A percentile compares a stretch with the other conserved stretches of the same genome.
phyloP scores from a whole-genome alignment of 2,329 filamentous ascomycete genomes.

The Amauroascus niger region DNA sequence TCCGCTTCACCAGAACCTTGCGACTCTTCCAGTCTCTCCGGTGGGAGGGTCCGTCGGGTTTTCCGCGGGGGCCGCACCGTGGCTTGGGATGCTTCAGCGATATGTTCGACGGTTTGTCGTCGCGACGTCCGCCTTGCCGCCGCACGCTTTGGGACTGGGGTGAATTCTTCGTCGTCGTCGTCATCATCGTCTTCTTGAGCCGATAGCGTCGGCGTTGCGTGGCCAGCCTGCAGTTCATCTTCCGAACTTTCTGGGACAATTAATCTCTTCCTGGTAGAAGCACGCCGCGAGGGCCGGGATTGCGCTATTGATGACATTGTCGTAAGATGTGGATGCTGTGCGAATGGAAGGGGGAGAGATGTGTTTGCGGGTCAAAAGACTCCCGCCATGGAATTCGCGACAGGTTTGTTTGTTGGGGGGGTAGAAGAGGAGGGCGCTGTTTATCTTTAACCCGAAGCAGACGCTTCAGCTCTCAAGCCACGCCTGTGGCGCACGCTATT shows the following conservation, averaged over 20 bases:
- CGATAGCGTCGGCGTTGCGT: constrained; percentile 36
- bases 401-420: constrained; percentile 8
- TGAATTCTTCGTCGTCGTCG: constrained; percentile 68
- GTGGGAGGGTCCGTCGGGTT: constrained; percentile 16
- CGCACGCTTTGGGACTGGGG: constrained; percentile 56
- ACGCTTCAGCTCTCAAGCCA: neutral
- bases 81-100: constrained; percentile 38
- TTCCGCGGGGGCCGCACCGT: constrained; percentile 21
- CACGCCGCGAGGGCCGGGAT: constrained; percentile 51
- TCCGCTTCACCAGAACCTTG: constrained; percentile 47
- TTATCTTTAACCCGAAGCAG: constrained; percentile 18
- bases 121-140: constrained; percentile 50
- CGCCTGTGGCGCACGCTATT: neutral
- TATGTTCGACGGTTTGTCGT: constrained; percentile 43
- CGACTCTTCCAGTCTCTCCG: constrained; percentile 50
- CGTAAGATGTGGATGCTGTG: neutral
- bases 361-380: neutral
- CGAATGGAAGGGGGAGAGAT: neutral
- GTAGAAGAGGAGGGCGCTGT: too few species aligned
- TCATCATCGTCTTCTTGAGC: constrained; percentile 48
- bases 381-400: neutral
- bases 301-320: constrained; percentile 34
- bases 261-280: constrained; percentile 57
- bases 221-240: constrained; percentile 49
- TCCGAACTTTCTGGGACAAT: constrained; percentile 72